phyloP scores from a whole-genome alignment of 495 filamentous ascomycete genomes.

The Margaritispora aquatica region DNA sequence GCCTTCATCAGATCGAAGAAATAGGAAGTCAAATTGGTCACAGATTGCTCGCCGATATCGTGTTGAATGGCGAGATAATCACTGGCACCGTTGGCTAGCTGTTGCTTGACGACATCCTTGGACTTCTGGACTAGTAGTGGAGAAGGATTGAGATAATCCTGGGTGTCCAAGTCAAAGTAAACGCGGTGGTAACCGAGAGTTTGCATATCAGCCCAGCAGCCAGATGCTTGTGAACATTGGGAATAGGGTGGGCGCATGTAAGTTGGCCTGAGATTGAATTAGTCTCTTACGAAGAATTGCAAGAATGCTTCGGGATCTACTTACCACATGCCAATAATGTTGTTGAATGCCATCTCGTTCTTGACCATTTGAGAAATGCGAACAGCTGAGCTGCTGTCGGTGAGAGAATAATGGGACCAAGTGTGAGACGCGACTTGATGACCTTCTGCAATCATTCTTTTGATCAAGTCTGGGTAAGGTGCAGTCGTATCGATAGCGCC shows the following conservation, averaged over 20 bases:
- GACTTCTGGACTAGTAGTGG: conserved; percentile 56
- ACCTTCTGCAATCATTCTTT: conserved; percentile 52
- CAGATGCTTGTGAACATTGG: conserved; percentile 36
- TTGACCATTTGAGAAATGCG: conserved; percentile 54
- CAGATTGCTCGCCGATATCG: conserved; percentile 63
- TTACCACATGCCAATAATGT: conserved; percentile 55
- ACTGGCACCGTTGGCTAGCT: conserved; percentile 31
- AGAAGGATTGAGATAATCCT: conserved; percentile 64
- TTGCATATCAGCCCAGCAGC: conserved; percentile 59
- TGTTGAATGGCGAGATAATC: conserved; percentile 43
- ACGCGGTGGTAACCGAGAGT: conserved; percentile 60
- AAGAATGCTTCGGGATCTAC: background rate
- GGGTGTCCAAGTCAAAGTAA: conserved; percentile 76
- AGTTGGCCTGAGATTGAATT: conserved; percentile 38
- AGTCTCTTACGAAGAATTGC: background rate
- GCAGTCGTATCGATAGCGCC: conserved; percentile 3
- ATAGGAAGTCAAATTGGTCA: conserved; percentile 57
- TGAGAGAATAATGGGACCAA: conserved; percentile 63
- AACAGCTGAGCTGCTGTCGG: conserved; percentile 38
- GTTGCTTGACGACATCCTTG: conserved; percentile 62
- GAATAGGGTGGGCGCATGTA: conserved; percentile 73
- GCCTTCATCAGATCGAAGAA: conserved; percentile 47
- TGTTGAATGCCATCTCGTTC: conserved; percentile 63
- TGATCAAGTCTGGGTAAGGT: conserved; percentile 8
- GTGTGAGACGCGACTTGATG: conserved; percentile 70